These are phyloP conservation scores for Xylariaceae sp. DNA, from an alignment of 2,329 filamentous ascomycete genomes.

Conservation along the genomic window DNA sequence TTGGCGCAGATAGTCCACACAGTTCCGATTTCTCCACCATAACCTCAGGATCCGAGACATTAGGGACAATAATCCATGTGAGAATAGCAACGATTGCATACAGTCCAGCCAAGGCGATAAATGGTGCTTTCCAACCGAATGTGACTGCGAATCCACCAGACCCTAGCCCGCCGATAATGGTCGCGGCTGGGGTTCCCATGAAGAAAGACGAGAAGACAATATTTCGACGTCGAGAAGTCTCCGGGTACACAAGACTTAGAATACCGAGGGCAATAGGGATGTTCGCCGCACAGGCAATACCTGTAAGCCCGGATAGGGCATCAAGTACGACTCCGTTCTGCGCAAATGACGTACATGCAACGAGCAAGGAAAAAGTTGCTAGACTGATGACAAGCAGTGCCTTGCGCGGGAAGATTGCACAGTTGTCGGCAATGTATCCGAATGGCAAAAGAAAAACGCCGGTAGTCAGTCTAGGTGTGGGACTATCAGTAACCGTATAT, in stretches of 20 bases:
- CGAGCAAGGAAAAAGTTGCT: slow-evolving; percentile 28
- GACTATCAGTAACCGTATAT: not conserved
- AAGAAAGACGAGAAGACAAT: slow-evolving; percentile 34
- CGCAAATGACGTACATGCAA: slow-evolving; percentile 28
- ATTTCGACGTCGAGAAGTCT: slow-evolving; percentile 32
- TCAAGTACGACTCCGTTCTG: slow-evolving; percentile 30
- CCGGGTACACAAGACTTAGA: slow-evolving; percentile 31
- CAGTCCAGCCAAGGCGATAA: slow-evolving; percentile 30
- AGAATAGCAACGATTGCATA: slow-evolving; percentile 28
- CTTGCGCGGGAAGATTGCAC: slow-evolving; percentile 27
- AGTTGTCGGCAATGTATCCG: slow-evolving; percentile 31
- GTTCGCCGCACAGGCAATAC: slow-evolving; percentile 33
- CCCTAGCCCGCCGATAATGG: slow-evolving; percentile 33
- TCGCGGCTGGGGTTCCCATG: slow-evolving; percentile 33
- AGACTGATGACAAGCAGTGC: slow-evolving; percentile 30
- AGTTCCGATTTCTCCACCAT: slow-evolving; percentile 17
- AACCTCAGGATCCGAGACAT: slow-evolving; percentile 22
- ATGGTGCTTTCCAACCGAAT: slow-evolving; percentile 32
- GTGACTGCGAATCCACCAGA: slow-evolving; percentile 30
- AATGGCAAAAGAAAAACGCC: slow-evolving; percentile 33
- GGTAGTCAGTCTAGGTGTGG: slow-evolving; percentile 26
- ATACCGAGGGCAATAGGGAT: slow-evolving; percentile 33
- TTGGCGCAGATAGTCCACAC: slow-evolving; percentile 16
- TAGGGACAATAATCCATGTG: slow-evolving; percentile 29
- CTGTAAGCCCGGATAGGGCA: slow-evolving; percentile 31